A percentile compares a stretch with the other conserved stretches of the same genome.
These are phyloP conservation scores for Pichia sp. DNA, from an alignment of 1,139 yeast genomes.

Conservation along the genomic window DNA sequence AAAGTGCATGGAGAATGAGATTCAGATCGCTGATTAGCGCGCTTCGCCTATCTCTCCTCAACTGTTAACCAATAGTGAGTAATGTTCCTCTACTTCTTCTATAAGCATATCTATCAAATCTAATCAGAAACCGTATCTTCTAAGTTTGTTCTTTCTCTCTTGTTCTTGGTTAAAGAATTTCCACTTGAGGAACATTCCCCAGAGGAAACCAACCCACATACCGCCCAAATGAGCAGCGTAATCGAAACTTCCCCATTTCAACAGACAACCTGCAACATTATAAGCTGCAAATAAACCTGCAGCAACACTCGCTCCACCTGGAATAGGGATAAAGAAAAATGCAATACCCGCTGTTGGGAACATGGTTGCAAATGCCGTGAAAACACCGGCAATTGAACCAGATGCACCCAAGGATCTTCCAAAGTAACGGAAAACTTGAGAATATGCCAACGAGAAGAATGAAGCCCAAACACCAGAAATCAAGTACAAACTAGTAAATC, in stretches of 20 bases:
- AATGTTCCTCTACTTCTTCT: too few relatives aligned
- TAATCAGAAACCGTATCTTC: constrained; percentile 14
- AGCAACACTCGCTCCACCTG: constrained; percentile 86
- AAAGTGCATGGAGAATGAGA: too few relatives aligned
- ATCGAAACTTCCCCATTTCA: constrained; percentile 77
- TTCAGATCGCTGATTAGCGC: too few relatives aligned
- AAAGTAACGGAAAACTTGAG: constrained; percentile 43
- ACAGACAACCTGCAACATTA: constrained; percentile 64
- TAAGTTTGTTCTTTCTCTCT: constrained; percentile 30
- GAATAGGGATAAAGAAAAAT: constrained; percentile 77
- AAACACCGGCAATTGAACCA: constrained; percentile 80
- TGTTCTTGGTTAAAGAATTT: constrained; percentile 38
- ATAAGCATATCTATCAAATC: too few relatives aligned
- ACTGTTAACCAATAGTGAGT: too few relatives aligned
- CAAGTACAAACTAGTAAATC: constrained; percentile 63
- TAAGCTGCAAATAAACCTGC: constrained; percentile 68
- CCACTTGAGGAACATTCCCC: constrained; percentile 58
- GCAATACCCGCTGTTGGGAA: constrained; percentile 75
- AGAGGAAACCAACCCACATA: constrained; percentile 61
- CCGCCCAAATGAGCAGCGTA: constrained; percentile 96
- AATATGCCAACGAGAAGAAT: constrained; percentile 62
- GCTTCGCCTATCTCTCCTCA: too few relatives aligned
- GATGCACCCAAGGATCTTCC: constrained; percentile 83
- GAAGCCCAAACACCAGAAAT: constrained; percentile 78
- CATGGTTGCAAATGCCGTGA: constrained; percentile 75